Percentiles rank a stretch among this genome's conserved stretches.
Conservation (phyloP, 352 stramenopile genomes). For the Lagenidium giganteum region DNA sequence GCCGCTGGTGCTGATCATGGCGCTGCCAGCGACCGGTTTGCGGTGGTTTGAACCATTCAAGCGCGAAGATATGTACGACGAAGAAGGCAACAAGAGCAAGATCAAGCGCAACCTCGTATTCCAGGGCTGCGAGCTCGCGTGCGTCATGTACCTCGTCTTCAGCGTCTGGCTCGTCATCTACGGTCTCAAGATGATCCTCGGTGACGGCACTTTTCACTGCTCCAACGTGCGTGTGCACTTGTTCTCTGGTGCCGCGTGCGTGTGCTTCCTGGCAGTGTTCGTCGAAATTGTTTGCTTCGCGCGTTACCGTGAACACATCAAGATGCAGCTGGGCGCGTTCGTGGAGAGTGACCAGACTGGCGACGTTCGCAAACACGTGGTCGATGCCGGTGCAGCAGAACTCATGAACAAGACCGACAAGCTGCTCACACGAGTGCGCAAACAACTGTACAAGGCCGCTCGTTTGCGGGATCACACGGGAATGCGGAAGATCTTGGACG, state of each 20-base stretch:
- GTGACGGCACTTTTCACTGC: conserved; percentile 61
- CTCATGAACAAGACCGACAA: conserved; percentile 54
- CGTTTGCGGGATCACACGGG: conserved; percentile 53
- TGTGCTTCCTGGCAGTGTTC: conserved; percentile 62
- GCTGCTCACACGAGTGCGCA: conserved; percentile 46
- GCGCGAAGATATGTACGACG: conserved; percentile 30
- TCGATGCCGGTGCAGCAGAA: conserved; percentile 44
- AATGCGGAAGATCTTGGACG: conserved; percentile 55
- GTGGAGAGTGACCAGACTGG: conserved; percentile 75
- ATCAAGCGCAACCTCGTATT: conserved; percentile 71
- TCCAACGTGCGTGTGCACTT: conserved; percentile 36
- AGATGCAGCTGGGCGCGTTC: conserved; percentile 81
- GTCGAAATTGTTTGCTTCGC: conserved; percentile 65
- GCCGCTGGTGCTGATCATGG: conserved; percentile 52
- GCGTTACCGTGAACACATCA: conserved; percentile 76
- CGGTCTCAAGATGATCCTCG: conserved; percentile 83
- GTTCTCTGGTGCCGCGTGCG: conserved; percentile 41
- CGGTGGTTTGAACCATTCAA: conserved; percentile 74
- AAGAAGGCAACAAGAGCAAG: conserved; percentile 50
- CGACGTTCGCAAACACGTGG: conserved; percentile 60
- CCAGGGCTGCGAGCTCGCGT: conserved; percentile 63
- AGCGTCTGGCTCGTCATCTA: conserved; percentile 53
- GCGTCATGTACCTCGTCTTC: conserved; percentile 49
- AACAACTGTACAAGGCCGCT: conserved; percentile 71
- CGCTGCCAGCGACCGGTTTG: conserved; percentile 44